phyloP scores from a whole-genome alignment of 2,329 filamentous ascomycete species.

The Fusarium verticillioides region DNA sequence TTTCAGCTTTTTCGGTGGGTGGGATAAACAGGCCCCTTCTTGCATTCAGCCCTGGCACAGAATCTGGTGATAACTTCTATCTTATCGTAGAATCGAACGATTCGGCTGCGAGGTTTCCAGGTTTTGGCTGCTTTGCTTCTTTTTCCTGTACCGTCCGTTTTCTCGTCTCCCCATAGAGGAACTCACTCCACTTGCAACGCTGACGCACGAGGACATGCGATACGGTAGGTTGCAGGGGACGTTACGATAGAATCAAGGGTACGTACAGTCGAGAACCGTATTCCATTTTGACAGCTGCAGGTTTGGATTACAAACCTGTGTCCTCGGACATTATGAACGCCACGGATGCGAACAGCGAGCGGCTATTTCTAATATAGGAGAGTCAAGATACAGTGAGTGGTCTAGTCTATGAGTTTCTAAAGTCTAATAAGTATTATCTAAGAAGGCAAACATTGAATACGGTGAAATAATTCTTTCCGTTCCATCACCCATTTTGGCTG shows the following conservation, averaged over 20 bases:
- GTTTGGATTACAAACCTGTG: conserved; percentile 14
- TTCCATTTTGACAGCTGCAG: not conserved
- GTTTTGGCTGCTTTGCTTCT: conserved; percentile 1
- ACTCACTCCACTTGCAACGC: conserved; percentile 13
- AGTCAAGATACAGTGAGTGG: not conserved
- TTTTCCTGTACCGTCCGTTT: not conserved
- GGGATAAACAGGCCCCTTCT: conserved; percentile 16
- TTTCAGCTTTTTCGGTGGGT: not conserved
- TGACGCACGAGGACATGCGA: conserved; percentile 3
- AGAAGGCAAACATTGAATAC: not conserved
- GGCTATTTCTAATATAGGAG: conserved; percentile 3
- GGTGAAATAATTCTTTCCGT: not conserved
- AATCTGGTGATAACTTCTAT: conserved; percentile 5
- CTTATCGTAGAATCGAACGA: conserved; percentile 18
- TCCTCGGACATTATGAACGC: not conserved
- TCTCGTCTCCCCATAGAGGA: conserved; percentile 21
- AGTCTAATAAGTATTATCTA: not conserved
- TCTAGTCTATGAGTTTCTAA: not conserved
- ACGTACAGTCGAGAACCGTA: not conserved
- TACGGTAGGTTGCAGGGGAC: conserved; percentile 1
- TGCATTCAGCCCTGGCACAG: conserved; percentile 6
- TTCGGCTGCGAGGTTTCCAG: conserved; percentile 12
- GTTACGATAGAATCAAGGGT: not conserved
- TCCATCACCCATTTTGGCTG: not conserved
- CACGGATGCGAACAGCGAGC: not conserved